A percentile compares a stretch with the other conserved stretches of the same genome.
phyloP scores from a whole-genome alignment of 169 alveolate genomes.

The Eimeria mitis region DNA sequence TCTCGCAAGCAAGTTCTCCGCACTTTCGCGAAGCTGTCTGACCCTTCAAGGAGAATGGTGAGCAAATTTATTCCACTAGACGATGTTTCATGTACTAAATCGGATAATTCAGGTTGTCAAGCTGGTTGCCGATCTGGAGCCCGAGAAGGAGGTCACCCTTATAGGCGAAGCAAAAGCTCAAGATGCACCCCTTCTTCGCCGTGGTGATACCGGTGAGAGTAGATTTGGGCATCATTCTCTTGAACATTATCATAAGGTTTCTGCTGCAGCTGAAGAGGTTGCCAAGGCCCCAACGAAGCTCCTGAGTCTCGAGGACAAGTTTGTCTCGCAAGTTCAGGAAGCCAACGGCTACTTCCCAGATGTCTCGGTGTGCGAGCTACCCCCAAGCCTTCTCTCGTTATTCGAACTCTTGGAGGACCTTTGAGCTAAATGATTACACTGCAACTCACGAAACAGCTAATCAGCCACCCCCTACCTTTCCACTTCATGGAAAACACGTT shows the following conservation, averaged over 20 bases:
- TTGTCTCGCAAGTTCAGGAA: conserved; percentile 55
- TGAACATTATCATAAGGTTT: background rate
- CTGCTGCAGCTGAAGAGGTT: background rate
- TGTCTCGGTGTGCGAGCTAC: conserved; percentile 78
- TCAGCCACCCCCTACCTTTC: background rate
- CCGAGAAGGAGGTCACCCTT: conserved; percentile 66
- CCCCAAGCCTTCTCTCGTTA: conserved; percentile 73
- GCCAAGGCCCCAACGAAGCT: conserved; percentile 59
- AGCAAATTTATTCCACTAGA: background rate
- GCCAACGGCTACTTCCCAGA: conserved; percentile 77
- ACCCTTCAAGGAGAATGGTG: conserved; percentile 75
- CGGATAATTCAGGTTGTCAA: conserved; percentile 50
- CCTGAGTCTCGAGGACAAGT: conserved; percentile 62
- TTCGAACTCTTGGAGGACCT: conserved; percentile 74
- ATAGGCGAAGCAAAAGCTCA: conserved; percentile 72
- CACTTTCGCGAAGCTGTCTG: conserved; percentile 71
- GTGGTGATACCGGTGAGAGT: conserved; percentile 1
- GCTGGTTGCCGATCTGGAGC: conserved; percentile 74
- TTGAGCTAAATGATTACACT: conserved; percentile 6
- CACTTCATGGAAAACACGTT: conserved; percentile 24
- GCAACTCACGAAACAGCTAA: background rate
- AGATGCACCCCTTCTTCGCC: conserved; percentile 42
- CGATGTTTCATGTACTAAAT: background rate
- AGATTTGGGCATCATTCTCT: background rate
- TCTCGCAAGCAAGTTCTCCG: conserved; percentile 61